phyloP scores from a whole-genome alignment of 1,284 basidiomycete genomes.

The Tylopilus sp. region DNA sequence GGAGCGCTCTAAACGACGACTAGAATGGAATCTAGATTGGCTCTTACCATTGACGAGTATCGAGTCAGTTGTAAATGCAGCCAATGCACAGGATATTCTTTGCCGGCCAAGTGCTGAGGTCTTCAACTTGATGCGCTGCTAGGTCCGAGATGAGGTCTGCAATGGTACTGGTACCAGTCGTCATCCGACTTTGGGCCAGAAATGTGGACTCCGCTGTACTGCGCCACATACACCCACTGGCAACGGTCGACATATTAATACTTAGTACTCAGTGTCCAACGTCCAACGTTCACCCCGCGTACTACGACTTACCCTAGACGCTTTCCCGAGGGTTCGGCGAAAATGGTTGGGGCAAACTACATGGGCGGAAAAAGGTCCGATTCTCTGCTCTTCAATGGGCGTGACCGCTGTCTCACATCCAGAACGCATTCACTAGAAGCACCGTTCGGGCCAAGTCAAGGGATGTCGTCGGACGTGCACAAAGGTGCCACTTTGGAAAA shows the following conservation, averaged over 20 bases:
- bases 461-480: constrained; percentile 25
- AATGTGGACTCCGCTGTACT: too few relatives aligned
- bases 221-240: neutral
- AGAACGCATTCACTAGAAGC: constrained; percentile 16
- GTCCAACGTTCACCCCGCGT: neutral
- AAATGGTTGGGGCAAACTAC: constrained; percentile 33
- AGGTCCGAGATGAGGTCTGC: too few relatives aligned
- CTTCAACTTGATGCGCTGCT: neutral
- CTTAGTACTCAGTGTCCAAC: too few relatives aligned
- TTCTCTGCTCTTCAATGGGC: neutral
- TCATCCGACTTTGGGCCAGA: too few relatives aligned
- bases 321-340: neutral
- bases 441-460: constrained; percentile 25
- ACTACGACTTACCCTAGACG: neutral
- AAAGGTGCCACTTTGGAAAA: constrained; percentile 29
- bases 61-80: neutral
- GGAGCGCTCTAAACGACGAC: neutral
- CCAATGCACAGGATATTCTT: neutral
- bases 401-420: neutral
- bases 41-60: constrained; percentile 16
- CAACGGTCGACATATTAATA: neutral
- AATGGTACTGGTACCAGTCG: too few relatives aligned
- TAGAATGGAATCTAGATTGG: neutral
- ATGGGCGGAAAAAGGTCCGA: constrained; percentile 35
- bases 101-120: neutral